Evolutionary conservation across 1,284 basidiomycete species (phyloP).

Genomic region (Thecaphora frezii): DNA sequence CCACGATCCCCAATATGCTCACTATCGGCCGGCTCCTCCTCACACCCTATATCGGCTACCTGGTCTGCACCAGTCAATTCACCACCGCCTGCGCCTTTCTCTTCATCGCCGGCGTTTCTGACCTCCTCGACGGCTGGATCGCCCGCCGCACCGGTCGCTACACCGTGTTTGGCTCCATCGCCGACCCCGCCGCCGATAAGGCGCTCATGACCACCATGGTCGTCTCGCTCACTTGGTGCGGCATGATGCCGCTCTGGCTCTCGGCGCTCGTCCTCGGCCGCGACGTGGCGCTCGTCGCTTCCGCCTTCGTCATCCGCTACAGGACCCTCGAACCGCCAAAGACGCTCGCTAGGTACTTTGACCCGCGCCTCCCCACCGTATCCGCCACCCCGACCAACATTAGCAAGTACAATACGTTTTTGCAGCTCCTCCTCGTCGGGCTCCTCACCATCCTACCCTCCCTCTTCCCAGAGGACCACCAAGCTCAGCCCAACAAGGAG

Average conservation of each 20-base stretch:
- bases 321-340: constrained; percentile 84
- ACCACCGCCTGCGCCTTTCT: constrained; percentile 77
- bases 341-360: constrained; percentile 89
- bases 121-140: constrained; percentile 87
- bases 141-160: constrained; percentile 73
- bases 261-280: constrained; percentile 84
- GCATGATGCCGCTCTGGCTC: constrained; percentile 79
- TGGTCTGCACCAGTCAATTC: constrained; percentile 83
- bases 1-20: constrained; percentile 88
- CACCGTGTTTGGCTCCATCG: constrained; percentile 86
- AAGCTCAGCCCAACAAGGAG: constrained; percentile 7
- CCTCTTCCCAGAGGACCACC: constrained; percentile 62
- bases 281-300: constrained; percentile 81
- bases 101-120: constrained; percentile 84
- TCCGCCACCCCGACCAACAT: constrained; percentile 80
- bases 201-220: constrained; percentile 91
- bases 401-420: constrained; percentile 75
- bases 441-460: constrained; percentile 81
- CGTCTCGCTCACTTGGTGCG: constrained; percentile 78
- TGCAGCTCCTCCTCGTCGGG: constrained; percentile 89
- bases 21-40: constrained; percentile 82
- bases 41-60: constrained; percentile 86
- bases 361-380: constrained; percentile 89
- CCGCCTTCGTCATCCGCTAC: constrained; percentile 92
- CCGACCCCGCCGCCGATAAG: constrained; percentile 98